phyloP scores from a whole-genome alignment of 73 alveolate genomes.

The Paramecium caudatum region DNA sequence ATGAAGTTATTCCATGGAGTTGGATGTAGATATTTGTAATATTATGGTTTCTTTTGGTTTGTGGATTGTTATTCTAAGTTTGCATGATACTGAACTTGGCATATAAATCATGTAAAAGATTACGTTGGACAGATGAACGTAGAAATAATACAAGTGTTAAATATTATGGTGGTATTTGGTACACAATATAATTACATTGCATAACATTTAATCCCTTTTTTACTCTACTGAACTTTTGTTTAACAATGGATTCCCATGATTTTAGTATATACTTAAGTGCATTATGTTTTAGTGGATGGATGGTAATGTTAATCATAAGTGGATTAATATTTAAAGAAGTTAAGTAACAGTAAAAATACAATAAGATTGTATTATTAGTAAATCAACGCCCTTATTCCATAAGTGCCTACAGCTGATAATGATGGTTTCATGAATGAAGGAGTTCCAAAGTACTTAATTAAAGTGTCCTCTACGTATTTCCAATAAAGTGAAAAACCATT shows the following conservation, averaged over 20 bases:
- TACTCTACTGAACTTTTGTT: conserved; percentile 27
- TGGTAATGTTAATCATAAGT: neutral
- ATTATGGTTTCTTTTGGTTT: conserved; percentile 44
- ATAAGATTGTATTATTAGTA: conserved; percentile 47
- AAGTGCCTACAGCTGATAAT: neutral
- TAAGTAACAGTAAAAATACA: conserved; percentile 45
- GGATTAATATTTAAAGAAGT: conserved; percentile 12
- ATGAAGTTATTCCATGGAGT: conserved; percentile 30
- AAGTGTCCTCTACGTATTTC: conserved; percentile 33
- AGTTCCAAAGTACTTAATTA: conserved; percentile 26
- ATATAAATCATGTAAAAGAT: neutral
- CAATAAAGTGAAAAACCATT: conserved; percentile 24
- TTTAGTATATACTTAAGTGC: neutral
- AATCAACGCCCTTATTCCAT: conserved; percentile 9
- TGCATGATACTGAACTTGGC: conserved; percentile 22
- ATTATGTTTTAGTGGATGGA: conserved; percentile 11
- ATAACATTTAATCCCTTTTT: conserved; percentile 20
- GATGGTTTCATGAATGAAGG: conserved; percentile 23
- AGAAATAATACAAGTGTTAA: neutral
- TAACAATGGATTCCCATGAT: neutral
- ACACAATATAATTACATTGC: conserved; percentile 33
- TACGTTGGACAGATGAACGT: neutral
- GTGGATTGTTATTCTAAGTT: conserved; percentile 1
- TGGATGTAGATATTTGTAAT: conserved; percentile 48
- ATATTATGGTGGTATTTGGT: conserved; percentile 65